Conservation (phyloP, 495 filamentous ascomycete genomes). For the Penicillium soppii region DNA sequence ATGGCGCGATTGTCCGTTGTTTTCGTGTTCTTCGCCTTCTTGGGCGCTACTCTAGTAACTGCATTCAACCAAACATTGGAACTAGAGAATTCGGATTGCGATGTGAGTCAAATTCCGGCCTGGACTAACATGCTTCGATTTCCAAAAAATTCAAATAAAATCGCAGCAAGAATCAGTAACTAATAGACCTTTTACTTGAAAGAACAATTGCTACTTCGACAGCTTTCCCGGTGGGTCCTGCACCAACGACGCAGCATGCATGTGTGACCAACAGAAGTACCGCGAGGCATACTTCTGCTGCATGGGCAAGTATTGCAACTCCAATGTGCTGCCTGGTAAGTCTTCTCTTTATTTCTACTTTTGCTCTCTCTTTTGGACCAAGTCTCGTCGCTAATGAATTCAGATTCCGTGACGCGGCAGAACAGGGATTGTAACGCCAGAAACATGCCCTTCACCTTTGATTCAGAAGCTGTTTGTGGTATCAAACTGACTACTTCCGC, state of each 20-base stretch:
- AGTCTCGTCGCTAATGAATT: neutral
- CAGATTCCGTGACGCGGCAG: neutral
- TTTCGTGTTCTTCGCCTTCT: neutral
- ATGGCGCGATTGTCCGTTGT: conserved; percentile 2
- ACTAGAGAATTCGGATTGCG: neutral
- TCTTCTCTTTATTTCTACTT: too few species aligned
- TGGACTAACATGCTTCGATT: neutral
- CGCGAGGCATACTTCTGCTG: conserved; percentile 5
- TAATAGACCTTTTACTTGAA: neutral
- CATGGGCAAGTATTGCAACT: neutral
- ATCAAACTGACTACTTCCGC: neutral
- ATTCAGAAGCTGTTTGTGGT: conserved; percentile 1
- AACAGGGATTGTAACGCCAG: neutral
- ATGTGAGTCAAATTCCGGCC: neutral
- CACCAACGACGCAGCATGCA: conserved; percentile 3
- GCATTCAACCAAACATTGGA: neutral
- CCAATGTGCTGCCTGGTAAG: conserved; percentile 1
- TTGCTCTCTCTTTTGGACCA: neutral
- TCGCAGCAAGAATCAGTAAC: too few species aligned
- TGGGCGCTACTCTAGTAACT: neutral
- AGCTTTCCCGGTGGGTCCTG: conserved; percentile 1
- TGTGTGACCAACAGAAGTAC: conserved; percentile 6
- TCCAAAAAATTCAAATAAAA: too few species aligned
- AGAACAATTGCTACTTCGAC: conserved; percentile 2
- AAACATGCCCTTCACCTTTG: conserved; percentile 6